Base-by-base conservation (phyloP, 805 yeast genomes). In the Sungouiozyma ichnusensis region DNA sequence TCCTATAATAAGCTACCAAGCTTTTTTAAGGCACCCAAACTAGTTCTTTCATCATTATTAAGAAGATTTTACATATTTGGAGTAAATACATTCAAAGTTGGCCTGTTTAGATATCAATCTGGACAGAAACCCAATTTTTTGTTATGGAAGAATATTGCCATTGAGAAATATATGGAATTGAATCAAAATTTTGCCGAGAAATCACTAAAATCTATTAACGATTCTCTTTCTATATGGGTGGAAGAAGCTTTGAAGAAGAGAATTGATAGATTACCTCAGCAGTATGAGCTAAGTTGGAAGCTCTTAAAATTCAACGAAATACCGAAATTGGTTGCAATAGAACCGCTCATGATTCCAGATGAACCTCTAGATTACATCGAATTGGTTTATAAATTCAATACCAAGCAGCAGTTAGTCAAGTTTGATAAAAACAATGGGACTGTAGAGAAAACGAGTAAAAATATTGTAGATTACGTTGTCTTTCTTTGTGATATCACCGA, bases 111-210 rank as follows among this genome's bases (percentile, higher is more conserved):
- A 33, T 72, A 76, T 57, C 83, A 81, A 58, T 78, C 87, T 20
- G 74, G 77, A 33, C 57, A 73, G 43, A 81, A 77, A 60, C 85
- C 88, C 27, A 66, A 76, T 35, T 81, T 81, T 49, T 58, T 77
- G 16, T 73, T 78, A 45, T 88, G 95, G 95, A 85, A 84, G 60
- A 90, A 86, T 62, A 72, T 72, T 24, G 94, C 94, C 6, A 77
- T 88, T 51, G 85, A 85, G 51, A 69, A 68, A 39, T 87, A 78
- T 60, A 82, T 81, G 20, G 74, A 75, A 44, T 81, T 85, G n/a
- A 86, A 88, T 64, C 77, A 79, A 54, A 79, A 86, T 2, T 88
- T 88, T 67, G 90, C 94, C 2, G 57, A 67, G 16, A 69, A 68
- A 27, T 68, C 79, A 48, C 55, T 85, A 37, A 65, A 61, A 29